These are phyloP conservation scores for Paramarasmius palmivorus DNA, from an alignment of 1,284 basidiomycete genomes.

Conservation along the genomic window DNA sequence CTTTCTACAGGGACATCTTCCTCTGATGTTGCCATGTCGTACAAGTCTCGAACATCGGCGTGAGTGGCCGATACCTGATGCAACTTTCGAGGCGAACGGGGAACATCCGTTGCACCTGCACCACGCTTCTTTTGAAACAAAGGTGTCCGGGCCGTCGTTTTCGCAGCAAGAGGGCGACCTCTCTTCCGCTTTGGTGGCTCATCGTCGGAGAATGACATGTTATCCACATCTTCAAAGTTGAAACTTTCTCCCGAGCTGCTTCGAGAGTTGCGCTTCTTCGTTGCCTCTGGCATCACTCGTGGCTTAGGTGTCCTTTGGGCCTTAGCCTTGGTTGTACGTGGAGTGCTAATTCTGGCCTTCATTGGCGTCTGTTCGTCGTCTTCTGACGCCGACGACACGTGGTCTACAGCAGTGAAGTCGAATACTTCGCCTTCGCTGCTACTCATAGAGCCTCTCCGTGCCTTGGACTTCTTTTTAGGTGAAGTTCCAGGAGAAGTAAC, in stretches of 20 bases:
- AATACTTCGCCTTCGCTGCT: conserved; percentile 29
- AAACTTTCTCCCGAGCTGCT: conserved; percentile 28
- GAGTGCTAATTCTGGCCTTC: too few species aligned
- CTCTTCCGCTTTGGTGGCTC: conserved; percentile 15
- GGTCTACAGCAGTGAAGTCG: conserved; percentile 25
- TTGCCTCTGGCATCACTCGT: not conserved
- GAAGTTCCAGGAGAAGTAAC: conserved; percentile 5
- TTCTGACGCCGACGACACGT: not conserved
- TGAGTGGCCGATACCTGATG: too few species aligned
- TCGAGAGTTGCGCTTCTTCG: conserved; percentile 13
- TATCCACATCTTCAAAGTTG: conserved; percentile 26
- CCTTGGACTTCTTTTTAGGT: conserved; percentile 5
- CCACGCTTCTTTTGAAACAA: not conserved
- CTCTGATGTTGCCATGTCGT: not conserved
- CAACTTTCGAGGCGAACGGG: too few species aligned
- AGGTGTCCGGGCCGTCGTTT: not conserved
- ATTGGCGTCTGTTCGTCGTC: too few species aligned
- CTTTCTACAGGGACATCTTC: too few species aligned
- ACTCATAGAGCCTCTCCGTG: conserved; percentile 6
- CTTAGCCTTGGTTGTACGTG: not conserved
- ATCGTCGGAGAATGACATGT: not conserved
- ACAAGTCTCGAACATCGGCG: not conserved
- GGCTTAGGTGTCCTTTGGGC: not conserved
- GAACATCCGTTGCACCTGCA: too few species aligned
- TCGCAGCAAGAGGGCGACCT: conserved; percentile 8